phyloP scores from a whole-genome alignment of 2,329 filamentous ascomycete species.

The Fusarium pseudonygamai region DNA sequence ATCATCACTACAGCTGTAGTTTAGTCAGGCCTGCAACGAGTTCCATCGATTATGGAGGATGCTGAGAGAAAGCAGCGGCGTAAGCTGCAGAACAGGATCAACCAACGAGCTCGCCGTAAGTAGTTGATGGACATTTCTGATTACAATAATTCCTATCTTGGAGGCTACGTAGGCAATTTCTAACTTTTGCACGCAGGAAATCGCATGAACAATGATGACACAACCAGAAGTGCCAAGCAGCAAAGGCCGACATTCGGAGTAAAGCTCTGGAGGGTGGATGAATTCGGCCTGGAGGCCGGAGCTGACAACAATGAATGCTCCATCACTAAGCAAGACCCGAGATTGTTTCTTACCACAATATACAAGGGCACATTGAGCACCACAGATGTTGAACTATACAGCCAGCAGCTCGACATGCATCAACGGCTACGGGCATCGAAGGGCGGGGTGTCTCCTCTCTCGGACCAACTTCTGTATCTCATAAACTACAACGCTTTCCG shows the following conservation, averaged over 20 bases:
- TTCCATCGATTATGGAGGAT: background rate
- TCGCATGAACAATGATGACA: background rate
- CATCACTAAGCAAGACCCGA: background rate
- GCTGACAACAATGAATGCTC: too few species aligned
- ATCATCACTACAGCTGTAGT: too few species aligned
- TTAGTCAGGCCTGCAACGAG: too few species aligned
- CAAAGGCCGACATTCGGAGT: background rate
- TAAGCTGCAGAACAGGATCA: constrained; percentile 9
- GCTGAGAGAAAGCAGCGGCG: constrained; percentile 5
- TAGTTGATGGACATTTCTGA: background rate
- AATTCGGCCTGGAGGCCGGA: background rate
- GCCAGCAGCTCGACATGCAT: background rate
- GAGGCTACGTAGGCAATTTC: background rate
- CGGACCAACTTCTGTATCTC: constrained; percentile 1
- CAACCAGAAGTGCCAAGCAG: background rate
- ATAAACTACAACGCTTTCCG: constrained; percentile 11
- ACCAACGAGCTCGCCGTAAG: constrained; percentile 14
- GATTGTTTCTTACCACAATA: background rate
- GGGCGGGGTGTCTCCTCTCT: background rate
- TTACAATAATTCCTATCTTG: background rate
- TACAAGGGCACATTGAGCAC: background rate
- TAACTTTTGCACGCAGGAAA: background rate
- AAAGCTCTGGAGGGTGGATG: constrained; percentile 9
- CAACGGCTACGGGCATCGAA: background rate
- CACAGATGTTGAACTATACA: constrained; percentile 1